phyloP scores from a whole-genome alignment of 495 filamentous ascomycete species.

The Talaromyces stipitatus region DNA sequence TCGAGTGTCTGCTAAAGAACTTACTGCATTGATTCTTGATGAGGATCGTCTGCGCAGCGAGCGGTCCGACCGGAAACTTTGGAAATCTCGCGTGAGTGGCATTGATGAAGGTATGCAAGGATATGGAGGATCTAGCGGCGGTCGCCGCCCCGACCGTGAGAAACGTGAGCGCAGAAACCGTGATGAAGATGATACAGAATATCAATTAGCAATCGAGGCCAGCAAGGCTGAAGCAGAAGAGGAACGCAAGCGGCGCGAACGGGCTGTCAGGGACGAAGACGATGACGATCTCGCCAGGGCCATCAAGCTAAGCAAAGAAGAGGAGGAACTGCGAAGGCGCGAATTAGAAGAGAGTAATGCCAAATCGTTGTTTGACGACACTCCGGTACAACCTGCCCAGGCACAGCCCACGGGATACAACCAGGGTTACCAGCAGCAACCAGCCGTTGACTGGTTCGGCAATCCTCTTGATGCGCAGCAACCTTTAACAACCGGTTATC shows the following conservation, averaged over 20 bases:
- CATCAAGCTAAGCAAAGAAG: slow-evolving; percentile 92
- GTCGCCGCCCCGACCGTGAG: slow-evolving; percentile 33
- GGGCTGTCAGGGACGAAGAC: slow-evolving; percentile 45
- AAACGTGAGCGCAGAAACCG: slow-evolving; percentile 34
- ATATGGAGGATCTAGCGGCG: slow-evolving; percentile 26
- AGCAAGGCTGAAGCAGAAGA: slow-evolving; percentile 95
- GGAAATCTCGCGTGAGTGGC: slow-evolving; percentile 93
- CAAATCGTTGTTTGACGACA: slow-evolving; percentile 79
- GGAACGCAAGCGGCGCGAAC: slow-evolving; percentile 64
- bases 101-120: slow-evolving; percentile 68
- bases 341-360: slow-evolving; percentile 90
- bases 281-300: slow-evolving; percentile 91
- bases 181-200: slow-evolving; percentile 91
- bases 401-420: slow-evolving; percentile 84
- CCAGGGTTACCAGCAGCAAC: slow-evolving; percentile 94
- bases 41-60: slow-evolving; percentile 91
- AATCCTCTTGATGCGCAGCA: slow-evolving; percentile 77
- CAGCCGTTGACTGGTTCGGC: slow-evolving; percentile 91
- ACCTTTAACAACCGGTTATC: slow-evolving; percentile 72
- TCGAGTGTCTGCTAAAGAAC: slow-evolving; percentile 90
- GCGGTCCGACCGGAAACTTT: slow-evolving; percentile 82
- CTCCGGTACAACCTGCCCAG: slow-evolving; percentile 48
- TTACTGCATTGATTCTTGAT: slow-evolving; percentile 88
- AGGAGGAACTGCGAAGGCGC: slow-evolving; percentile 78
- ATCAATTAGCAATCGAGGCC: slow-evolving; percentile 86